phyloP scores from a whole-genome alignment of 208 protist genomes.

The Crithidia thermophila region DNA sequence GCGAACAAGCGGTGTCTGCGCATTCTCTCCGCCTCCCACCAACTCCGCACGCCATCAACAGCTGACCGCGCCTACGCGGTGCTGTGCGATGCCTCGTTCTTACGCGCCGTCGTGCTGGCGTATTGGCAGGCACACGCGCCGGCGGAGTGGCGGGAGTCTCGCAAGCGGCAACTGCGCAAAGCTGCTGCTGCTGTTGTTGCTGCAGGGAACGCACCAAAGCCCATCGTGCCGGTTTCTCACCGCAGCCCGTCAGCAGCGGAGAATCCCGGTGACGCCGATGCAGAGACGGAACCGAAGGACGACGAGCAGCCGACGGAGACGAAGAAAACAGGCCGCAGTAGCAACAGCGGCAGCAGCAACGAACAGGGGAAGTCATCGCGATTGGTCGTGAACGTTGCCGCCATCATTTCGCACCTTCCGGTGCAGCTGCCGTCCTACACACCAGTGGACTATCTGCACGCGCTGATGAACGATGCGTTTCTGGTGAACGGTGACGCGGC shows the following conservation, averaged over 20 bases:
- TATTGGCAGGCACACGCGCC: conserved; percentile 43
- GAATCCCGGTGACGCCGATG: not conserved
- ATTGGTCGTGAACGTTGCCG: not conserved
- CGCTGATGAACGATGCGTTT: conserved; percentile 26
- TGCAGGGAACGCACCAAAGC: too few relatives aligned
- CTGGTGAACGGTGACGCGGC: conserved; percentile 3
- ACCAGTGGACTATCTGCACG: conserved; percentile 16
- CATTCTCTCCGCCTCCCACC: conserved; percentile 59
- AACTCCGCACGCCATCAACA: conserved; percentile 30
- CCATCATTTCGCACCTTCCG: conserved; percentile 30
- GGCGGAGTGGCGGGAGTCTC: conserved; percentile 20
- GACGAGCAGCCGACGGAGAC: not conserved
- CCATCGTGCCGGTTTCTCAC: not conserved
- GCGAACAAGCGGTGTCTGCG: conserved; percentile 81
- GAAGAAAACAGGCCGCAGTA: not conserved
- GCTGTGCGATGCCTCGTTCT: conserved; percentile 80
- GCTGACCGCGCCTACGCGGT: conserved; percentile 46
- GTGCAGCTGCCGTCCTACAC: conserved; percentile 17
- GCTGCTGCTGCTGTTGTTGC: too few relatives aligned
- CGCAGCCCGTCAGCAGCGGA: not conserved
- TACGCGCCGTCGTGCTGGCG: conserved; percentile 55
- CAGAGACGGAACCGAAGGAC: not conserved
- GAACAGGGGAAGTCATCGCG: not conserved
- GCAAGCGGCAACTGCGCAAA: conserved; percentile 24
- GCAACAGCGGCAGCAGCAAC: conserved; percentile 17